Base-by-base conservation (phyloP, 1,284 basidiomycete species). In the Fistulinella staudtii region DNA sequence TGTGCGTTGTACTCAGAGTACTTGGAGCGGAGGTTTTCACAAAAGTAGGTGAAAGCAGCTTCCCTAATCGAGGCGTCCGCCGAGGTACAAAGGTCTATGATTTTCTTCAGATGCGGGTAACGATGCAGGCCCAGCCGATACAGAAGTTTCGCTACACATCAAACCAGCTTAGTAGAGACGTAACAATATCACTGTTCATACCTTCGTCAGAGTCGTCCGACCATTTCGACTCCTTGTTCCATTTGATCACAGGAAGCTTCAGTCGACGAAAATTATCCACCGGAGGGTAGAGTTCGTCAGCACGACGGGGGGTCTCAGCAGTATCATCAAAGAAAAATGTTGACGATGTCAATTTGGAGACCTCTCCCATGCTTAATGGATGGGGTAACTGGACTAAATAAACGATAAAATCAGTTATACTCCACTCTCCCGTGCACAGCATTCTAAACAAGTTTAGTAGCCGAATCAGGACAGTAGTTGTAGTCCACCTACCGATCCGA, bases 331-430 rank as follows among this genome's bases (percentile, higher is more conserved):
- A 20, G 20, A 49, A 43, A 10, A 35, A 30, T 20, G 5, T 14
- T 3, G 24, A 31, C 1, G 85, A 74, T 44, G 74, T 75, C 17
- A 98, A 72, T 5, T 96, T n/a, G n/a, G n/a, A n/a, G n/a, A n/a
- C 93, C 5, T 80, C 70, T 0, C 67, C 8, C 28, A 14, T 20
- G 46, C 0, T 78, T 75, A 96, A 33, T 20, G 31, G 15, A 31
- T 6, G 65, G 0, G 82, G 79, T 13, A 93, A 87, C 4, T 84
- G 83, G 11, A 88, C 87, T 6, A 96, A 76, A 59, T 94, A 93
- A 58, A 83, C 85, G 51, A 85, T 79, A 10, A 93, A 71, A 33
- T 88, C 82, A 6, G 76, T 69, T 25, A 81, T 78, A 0, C 78
- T 81, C 85, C 85, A 87, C 54, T 85, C 80, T 28, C 84, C 83